phyloP scores from a whole-genome alignment of 768 basidiomycete species.

The Leucosporidium creatinivorum region DNA sequence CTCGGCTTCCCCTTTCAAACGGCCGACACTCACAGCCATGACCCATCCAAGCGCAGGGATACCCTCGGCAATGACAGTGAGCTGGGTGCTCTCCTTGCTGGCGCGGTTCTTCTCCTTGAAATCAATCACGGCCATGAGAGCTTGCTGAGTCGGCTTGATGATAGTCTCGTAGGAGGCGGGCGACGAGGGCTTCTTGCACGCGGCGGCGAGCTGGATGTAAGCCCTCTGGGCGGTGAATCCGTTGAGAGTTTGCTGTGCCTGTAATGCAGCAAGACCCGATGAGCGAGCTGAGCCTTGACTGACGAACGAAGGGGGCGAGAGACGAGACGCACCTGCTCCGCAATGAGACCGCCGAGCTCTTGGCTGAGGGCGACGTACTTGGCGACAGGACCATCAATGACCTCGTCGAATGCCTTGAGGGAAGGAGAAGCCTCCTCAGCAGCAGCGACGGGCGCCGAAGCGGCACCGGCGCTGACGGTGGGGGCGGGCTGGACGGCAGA shows the following conservation, averaged over 20 bases:
- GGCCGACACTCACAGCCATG: conserved; percentile 54
- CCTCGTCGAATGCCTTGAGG: conserved; percentile 65
- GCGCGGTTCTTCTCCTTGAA: conserved; percentile 74
- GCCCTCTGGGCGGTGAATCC: conserved; percentile 62
- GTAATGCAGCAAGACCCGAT: background rate
- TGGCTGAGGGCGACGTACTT: conserved; percentile 67
- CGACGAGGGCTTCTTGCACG: conserved; percentile 59
- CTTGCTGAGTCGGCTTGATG: conserved; percentile 60
- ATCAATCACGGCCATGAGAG: conserved; percentile 68
- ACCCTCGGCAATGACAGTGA: conserved; percentile 74
- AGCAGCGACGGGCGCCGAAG: conserved; percentile 38
- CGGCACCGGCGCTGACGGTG: conserved; percentile 32
- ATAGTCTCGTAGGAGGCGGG: conserved; percentile 50
- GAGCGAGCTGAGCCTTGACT: background rate
- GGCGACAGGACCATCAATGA: conserved; percentile 63
- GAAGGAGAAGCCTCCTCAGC: conserved; percentile 50
- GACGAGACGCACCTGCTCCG: conserved; percentile 61
- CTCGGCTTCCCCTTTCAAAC: background rate
- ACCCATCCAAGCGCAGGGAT: conserved; percentile 82
- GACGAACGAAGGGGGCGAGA: background rate
- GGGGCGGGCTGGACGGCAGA: conserved; percentile 38
- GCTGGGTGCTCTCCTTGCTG: conserved; percentile 72
- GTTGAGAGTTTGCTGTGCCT: conserved; percentile 64
- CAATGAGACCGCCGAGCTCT: conserved; percentile 61
- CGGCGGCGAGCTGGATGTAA: conserved; percentile 59